Percentiles rank a stretch among this genome's conserved stretches.
Evolutionary conservation across 2,329 filamentous ascomycete genomes (phyloP).

Genomic region (Cladosporium oxysporum): DNA sequence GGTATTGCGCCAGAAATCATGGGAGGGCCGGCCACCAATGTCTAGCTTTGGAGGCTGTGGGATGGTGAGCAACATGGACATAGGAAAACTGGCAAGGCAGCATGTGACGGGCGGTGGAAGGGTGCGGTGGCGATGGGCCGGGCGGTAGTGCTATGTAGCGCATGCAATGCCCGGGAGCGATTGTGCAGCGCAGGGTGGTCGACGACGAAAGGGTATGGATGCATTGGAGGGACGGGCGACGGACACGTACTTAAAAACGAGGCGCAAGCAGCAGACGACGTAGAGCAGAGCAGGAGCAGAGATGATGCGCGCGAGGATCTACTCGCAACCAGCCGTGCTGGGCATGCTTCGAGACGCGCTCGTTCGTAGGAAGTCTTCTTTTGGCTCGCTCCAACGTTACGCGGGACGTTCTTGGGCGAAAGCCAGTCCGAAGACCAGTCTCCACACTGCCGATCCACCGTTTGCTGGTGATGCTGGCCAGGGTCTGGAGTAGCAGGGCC

Average conservation of each 20-base stretch:
- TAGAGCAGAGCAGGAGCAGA: constrained; percentile 3
- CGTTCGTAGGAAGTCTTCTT: constrained; percentile 2
- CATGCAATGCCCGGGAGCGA: constrained; percentile 12
- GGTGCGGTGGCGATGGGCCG: constrained; percentile 16
- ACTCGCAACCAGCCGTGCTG: constrained; percentile 15
- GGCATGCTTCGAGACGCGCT: constrained; percentile 13
- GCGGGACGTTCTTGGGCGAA: constrained; percentile 7
- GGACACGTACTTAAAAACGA: constrained; percentile 25
- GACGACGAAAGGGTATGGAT: neutral
- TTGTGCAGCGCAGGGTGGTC: constrained; percentile 12
- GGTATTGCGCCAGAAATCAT: constrained; percentile 51
- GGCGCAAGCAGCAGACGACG: constrained; percentile 8
- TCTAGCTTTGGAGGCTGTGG: constrained; percentile 50
- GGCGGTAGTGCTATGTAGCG: constrained; percentile 18
- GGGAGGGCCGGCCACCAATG: constrained; percentile 49
- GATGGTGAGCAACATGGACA: constrained; percentile 53
- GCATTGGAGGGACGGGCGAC: constrained; percentile 22
- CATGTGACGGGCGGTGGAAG: constrained; percentile 26
- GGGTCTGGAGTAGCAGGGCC: constrained; percentile 6
- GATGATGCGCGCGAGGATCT: constrained; percentile 14
- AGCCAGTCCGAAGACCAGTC: constrained; percentile 2
- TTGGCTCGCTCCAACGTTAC: constrained; percentile 13
- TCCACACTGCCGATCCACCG: constrained; percentile 20
- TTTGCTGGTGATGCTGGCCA: constrained; percentile 9
- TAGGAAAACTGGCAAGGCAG: constrained; percentile 20